phyloP scores from a whole-genome alignment of 768 basidiomycete genomes.

The Cubamyces lactineus region DNA sequence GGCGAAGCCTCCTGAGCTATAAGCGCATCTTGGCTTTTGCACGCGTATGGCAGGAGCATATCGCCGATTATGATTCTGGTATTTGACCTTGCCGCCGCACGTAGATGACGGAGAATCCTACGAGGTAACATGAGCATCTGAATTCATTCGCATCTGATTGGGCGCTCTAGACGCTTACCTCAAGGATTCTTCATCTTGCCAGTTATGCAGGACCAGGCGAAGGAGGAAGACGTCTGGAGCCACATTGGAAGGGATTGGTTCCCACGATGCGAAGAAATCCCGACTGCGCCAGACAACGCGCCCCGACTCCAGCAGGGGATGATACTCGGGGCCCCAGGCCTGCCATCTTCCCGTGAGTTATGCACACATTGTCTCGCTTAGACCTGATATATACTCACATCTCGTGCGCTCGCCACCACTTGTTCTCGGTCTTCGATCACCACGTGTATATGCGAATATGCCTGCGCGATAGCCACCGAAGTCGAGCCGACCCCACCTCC shows the following conservation, averaged over 20 bases:
- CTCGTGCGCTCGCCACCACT: constrained; percentile 40
- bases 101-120: too few species aligned
- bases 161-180: not conserved
- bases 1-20: too few species aligned
- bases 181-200: constrained; percentile 17
- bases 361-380: too few species aligned
- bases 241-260: constrained; percentile 39
- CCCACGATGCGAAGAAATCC: constrained; percentile 16
- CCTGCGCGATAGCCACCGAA: constrained; percentile 21
- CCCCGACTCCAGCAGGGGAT: constrained; percentile 15
- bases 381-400: not conserved
- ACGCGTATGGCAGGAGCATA: too few species aligned
- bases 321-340: constrained; percentile 18
- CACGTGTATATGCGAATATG: constrained; percentile 19
- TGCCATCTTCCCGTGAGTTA: constrained; percentile 22
- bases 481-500: constrained; percentile 26
- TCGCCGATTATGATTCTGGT: too few species aligned
- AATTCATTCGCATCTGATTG: too few species aligned
- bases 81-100: too few species aligned
- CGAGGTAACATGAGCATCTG: too few species aligned
- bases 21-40: too few species aligned
- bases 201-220: constrained; percentile 19
- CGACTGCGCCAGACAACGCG: constrained; percentile 19
- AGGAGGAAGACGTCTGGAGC: constrained; percentile 21
- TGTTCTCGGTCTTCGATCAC: constrained; percentile 24